Evolutionary conservation across 441 rosid genomes (phyloP).

Genomic region (Raphanus hybrid): DNA sequence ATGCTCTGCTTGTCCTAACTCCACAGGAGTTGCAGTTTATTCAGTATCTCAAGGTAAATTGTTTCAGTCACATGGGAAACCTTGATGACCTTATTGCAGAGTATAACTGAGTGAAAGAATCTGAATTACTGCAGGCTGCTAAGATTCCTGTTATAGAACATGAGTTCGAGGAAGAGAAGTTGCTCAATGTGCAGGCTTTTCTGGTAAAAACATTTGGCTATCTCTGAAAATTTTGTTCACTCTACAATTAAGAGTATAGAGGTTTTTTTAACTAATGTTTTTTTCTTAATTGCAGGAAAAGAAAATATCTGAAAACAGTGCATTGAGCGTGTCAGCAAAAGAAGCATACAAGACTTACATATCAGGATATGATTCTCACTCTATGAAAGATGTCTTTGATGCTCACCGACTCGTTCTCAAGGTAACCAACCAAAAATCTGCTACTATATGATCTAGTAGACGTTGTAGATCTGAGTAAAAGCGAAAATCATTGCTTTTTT

Average conservation of each 20-base stretch:
- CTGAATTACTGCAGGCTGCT: slow-evolving; percentile 59
- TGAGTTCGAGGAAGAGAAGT: slow-evolving; percentile 75
- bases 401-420: slow-evolving; percentile 88
- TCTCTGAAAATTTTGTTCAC: background rate
- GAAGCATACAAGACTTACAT: slow-evolving; percentile 95
- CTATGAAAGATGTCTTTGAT: slow-evolving; percentile 93
- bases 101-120: slow-evolving; percentile 8
- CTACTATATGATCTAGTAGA: no score
- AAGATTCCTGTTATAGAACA: slow-evolving; percentile 88
- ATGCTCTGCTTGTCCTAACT: slow-evolving; percentile 85
- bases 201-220: slow-evolving; percentile 56
- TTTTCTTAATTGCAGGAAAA: slow-evolving; percentile 66
- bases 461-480: background rate
- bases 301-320: slow-evolving; percentile 67
- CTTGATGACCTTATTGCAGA: background rate
- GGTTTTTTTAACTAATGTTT: background rate
- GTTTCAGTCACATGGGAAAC: background rate
- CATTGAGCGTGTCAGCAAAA: slow-evolving; percentile 86
- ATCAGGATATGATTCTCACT: slow-evolving; percentile 92
- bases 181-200: slow-evolving; percentile 77
- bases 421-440: slow-evolving; percentile 57
- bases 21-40: slow-evolving; percentile 88
- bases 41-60: slow-evolving; percentile 74
- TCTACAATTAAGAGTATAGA: background rate
- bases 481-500: background rate